These are phyloP conservation scores for Penicillium sp. DNA, from an alignment of 2,329 filamentous ascomycete genomes.

Conservation along the genomic window DNA sequence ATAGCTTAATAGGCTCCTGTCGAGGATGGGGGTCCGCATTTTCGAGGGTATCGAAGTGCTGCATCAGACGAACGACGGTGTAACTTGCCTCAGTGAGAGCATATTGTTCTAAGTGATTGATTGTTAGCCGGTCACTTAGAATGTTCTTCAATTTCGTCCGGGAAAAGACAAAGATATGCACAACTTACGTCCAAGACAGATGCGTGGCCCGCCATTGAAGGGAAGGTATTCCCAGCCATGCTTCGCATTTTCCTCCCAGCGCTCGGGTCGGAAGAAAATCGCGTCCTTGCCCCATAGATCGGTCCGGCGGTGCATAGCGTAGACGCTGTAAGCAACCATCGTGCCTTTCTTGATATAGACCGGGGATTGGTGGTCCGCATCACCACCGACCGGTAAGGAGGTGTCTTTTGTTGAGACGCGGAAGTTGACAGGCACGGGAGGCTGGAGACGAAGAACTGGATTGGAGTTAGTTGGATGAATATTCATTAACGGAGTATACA, in stretches of 20 bases:
- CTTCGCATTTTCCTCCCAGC: constrained; percentile 45
- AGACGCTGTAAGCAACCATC: constrained; percentile 63
- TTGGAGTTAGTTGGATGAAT: background rate
- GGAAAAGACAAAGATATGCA: background rate
- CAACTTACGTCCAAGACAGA: constrained; percentile 41
- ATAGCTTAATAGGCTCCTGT: constrained; percentile 28
- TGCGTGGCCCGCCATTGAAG: constrained; percentile 40
- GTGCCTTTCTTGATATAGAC: constrained; percentile 65
- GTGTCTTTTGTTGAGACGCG: constrained; percentile 43
- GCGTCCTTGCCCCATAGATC: constrained; percentile 48
- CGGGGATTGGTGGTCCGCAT: constrained; percentile 57
- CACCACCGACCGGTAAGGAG: constrained; percentile 53
- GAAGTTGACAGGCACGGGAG: constrained; percentile 47
- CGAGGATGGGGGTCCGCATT: constrained; percentile 32
- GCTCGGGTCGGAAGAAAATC: constrained; percentile 48
- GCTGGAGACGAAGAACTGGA: constrained; percentile 43
- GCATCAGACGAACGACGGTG: constrained; percentile 37
- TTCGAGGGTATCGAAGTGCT: constrained; percentile 37
- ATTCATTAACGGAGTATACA: background rate
- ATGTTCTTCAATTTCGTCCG: background rate
- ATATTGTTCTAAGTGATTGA: constrained; percentile 39
- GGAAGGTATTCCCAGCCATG: constrained; percentile 40
- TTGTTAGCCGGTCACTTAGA: background rate
- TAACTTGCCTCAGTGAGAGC: constrained; percentile 44
- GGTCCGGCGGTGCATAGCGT: constrained; percentile 68